Evolutionary conservation across 2,329 filamentous ascomycete genomes (phyloP), one percentile per base, ranked within the genome.

Genomic region (Diaporthe citriasiana): DNA sequence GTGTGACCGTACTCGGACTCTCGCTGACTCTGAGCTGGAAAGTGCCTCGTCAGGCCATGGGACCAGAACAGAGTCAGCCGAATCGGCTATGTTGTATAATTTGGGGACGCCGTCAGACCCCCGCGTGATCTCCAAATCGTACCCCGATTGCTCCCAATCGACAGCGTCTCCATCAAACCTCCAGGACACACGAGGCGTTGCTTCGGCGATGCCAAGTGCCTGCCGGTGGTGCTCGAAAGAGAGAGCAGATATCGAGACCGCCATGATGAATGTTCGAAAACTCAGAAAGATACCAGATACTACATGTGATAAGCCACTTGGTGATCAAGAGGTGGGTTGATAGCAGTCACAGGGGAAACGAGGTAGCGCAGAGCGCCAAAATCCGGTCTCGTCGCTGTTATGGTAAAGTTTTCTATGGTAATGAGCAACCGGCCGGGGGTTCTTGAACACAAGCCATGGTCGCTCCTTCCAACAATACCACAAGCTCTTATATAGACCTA

Each of bases 161-260:
- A 70, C 56, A 33, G 51, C 51, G 5, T 66, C 47, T 33, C 71
- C 70, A 19, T 47, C 38, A 33, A 73, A 75, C 17, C 74, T 57
- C 74, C 74, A 75, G 22, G 74, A 75, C 30, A 75, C 50, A 10
- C 74, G 74, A 38, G 74, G 74, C 5, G 57, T 60, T 38, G 51
- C 19, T 22, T 40, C 65, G 51, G 60, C 68, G 25, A 75, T 53
- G 22, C 74, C 74, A 17, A 75, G 59, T 17, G 71, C 57, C 17
- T 63, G 42, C 50, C 66, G 51, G 60, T 73, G 71, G 38, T 73
- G 71, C 40, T 73, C 71, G 4, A 63, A 59, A 35, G 56, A 72
- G 4, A 76, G 17, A 65, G 72, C 60, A 9, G 75, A 72, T 35
- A 76, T 76, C 0, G 74, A 72, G 47, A 76, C 74, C 35, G 73